Percentiles rank a stretch among this genome's conserved stretches.
Evolutionary conservation across 257 asterid species (phyloP).

Genomic region (Solanum paucissectum): DNA sequence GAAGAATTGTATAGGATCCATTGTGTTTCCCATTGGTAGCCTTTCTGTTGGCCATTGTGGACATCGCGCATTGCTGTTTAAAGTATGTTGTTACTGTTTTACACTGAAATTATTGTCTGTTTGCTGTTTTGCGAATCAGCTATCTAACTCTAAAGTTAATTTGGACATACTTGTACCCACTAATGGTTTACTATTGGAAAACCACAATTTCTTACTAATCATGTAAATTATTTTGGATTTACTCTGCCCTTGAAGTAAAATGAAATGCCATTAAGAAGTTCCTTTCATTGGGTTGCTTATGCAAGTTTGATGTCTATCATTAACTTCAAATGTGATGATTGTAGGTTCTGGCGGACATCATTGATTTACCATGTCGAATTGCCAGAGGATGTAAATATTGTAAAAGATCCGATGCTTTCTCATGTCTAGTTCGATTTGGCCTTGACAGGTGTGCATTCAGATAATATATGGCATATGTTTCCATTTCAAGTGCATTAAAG

Average conservation of each 20-base stretch:
- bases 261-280: not conserved
- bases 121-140: not conserved
- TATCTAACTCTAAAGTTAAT: not conserved
- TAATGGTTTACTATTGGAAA: not conserved
- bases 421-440: constrained; percentile 90
- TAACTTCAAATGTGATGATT: constrained; percentile 12
- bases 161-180: not conserved
- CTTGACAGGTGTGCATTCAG: constrained; percentile 48
- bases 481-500: not conserved
- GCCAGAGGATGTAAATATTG: constrained; percentile 92
- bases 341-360: constrained; percentile 82
- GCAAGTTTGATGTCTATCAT: not conserved
- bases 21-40: constrained; percentile 80
- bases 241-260: not conserved
- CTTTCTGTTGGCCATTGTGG: constrained; percentile 71
- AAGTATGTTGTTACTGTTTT: constrained; percentile 27
- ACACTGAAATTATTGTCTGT: not conserved
- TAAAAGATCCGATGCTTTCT: constrained; percentile 66
- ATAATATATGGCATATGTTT: not conserved
- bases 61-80: constrained; percentile 77
- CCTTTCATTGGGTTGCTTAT: not conserved
- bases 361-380: constrained; percentile 91
- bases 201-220: not conserved
- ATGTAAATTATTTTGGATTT: not conserved
- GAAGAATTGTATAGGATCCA: constrained; percentile 70